Evolutionary conservation across 371 early-diverging fungal species (phyloP), one percentile per base, ranked within the genome.

Genomic region (Phascolomyces articulosus): DNA sequence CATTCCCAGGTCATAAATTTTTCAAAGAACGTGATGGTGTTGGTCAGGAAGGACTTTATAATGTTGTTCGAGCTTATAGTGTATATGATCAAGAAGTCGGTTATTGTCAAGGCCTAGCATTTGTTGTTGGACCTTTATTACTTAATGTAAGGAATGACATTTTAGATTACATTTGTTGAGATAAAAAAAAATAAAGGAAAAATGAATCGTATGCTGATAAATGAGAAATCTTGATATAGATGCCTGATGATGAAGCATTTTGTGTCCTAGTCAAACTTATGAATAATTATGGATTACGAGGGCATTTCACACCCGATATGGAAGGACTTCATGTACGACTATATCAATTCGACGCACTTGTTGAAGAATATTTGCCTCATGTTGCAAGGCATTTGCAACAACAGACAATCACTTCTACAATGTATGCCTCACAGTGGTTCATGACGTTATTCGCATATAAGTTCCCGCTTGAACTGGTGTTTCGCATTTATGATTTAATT

Each of bases 171-270:
- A n/a, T n/a, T n/a, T n/a, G n/a, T n/a, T n/a, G n/a, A 6, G 13
- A 10, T 48, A 53, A 40, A 9, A 10, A n/a, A 15, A 26, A 55
- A 55, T 55, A 2, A 24, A 8, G 55, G 29, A 44, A 26, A 18
- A 27, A 13, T n/a, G n/a, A n/a, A n/a, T n/a, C n/a, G n/a, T n/a
- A n/a, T n/a, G n/a, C n/a, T n/a, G n/a, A n/a, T n/a, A n/a, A n/a
- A n/a, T n/a, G n/a, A n/a, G n/a, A n/a, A n/a, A n/a, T n/a, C n/a
- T n/a, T 16, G 6, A 20, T 16, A 6, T 77, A 92, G 92, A 96
- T 96, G 96, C 95, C 96, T 11, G 97, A 97, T 62, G 97, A 96
- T 71, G 94, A 96, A 70, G 95, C 96, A 0, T 98, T 98, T 77
- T 91, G 94, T 74, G 87, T 94, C 20, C 75, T 96, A 13, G 95